Conservation (phyloP, 176 grass and related monocot species). For the Musa beccarii region DNA sequence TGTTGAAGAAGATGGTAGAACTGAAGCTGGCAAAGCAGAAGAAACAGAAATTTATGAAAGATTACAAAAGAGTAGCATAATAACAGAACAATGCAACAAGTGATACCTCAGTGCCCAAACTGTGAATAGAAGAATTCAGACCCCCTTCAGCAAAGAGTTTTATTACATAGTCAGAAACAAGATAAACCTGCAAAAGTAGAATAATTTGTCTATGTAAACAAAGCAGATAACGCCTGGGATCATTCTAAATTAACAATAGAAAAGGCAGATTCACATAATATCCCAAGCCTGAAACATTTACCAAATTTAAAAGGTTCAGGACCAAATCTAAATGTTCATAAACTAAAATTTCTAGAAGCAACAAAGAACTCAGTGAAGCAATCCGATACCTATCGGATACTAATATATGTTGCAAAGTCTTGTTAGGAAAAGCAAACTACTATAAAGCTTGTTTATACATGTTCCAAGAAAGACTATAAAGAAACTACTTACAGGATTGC, state of each 20-base stretch:
- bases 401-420: too few species aligned
- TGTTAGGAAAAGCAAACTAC: not conserved
- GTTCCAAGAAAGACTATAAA: conserved; percentile 4
- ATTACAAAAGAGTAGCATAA: conserved; percentile 8
- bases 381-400: too few species aligned
- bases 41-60: conserved; percentile 13
- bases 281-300: too few species aligned
- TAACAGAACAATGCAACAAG: conserved; percentile 16
- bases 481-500: conserved; percentile 90
- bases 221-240: not conserved
- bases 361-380: too few species aligned
- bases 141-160: conserved; percentile 90
- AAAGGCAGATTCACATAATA: too few species aligned
- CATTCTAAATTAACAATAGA: too few species aligned
- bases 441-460: not conserved
- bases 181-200: conserved; percentile 54
- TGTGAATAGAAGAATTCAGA: conserved; percentile 50
- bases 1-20: conserved; percentile 73
- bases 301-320: too few species aligned
- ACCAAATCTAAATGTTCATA: too few species aligned
- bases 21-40: conserved; percentile 54
- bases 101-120: conserved; percentile 82
- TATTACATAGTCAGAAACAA: conserved; percentile 69
- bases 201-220: conserved; percentile 2
- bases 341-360: too few species aligned